These are phyloP conservation scores for Choiromyces venosus DNA, from an alignment of 495 filamentous ascomycete species.

Conservation along the genomic window DNA sequence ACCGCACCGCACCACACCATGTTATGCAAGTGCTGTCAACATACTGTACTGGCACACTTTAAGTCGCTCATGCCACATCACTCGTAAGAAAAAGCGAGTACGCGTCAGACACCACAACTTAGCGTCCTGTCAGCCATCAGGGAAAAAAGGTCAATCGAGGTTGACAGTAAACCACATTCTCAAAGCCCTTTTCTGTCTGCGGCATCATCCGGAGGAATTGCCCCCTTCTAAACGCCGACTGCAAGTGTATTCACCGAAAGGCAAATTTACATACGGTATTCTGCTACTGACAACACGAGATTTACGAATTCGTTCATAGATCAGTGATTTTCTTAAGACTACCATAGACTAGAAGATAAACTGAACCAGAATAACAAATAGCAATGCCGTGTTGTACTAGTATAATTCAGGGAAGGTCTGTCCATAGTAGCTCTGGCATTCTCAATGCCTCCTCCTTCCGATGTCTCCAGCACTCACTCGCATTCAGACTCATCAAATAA, in stretches of 20 bases:
- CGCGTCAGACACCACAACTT: background rate
- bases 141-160: no score
- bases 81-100: background rate
- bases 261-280: no score
- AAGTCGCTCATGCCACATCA: background rate
- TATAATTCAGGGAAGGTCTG: background rate
- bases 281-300: no score
- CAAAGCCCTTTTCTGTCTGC: no score
- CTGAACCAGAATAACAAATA: background rate
- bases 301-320: background rate
- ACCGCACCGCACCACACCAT: background rate
- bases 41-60: background rate
- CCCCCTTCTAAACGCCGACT: no score
- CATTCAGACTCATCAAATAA: background rate
- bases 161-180: no score
- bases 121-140: no score
- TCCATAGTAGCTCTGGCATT: background rate
- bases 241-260: no score
- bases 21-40: background rate
- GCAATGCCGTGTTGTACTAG: background rate
- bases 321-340: background rate
- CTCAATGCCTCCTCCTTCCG: background rate
- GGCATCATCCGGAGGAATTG: no score
- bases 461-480: background rate
- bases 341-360: background rate